phyloP scores from a whole-genome alignment of 371 early-diverging fungal genomes.

The Apophysomyces variabilis region DNA sequence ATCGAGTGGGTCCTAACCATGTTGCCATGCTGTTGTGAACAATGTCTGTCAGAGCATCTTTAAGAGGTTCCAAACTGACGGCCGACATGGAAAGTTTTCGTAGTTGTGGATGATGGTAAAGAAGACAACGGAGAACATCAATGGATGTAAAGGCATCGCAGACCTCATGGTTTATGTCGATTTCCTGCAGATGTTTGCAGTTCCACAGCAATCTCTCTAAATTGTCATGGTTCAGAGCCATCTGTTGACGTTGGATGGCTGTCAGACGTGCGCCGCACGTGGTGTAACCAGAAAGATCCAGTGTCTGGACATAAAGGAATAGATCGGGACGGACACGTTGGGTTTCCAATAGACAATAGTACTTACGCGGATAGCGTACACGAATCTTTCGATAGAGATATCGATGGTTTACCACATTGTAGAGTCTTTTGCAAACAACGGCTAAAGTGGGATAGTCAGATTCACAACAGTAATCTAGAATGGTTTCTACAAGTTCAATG shows the following conservation, averaged over 20 bases:
- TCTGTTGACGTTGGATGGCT: not conserved
- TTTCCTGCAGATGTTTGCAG: not conserved
- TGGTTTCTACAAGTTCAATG: not conserved
- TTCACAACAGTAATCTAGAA: not conserved
- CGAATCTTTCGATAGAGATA: not conserved
- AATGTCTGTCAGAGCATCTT: not conserved
- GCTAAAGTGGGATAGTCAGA: not conserved
- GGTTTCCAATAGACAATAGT: not conserved
- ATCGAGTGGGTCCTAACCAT: not conserved
- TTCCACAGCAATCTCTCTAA: not conserved
- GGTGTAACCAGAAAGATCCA: slow-evolving; percentile 4
- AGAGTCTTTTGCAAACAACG: not conserved
- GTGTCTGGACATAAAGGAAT: not conserved
- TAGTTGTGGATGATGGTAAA: not conserved
- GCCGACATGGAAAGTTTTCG: not conserved
- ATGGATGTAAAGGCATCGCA: not conserved
- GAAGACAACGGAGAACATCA: not conserved
- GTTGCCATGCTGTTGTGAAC: not conserved
- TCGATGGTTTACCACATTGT: not conserved
- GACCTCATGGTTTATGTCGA: not conserved
- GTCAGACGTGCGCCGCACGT: not conserved
- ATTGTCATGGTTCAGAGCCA: not conserved
- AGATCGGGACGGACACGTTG: not conserved
- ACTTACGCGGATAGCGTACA: not conserved
- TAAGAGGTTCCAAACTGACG: not conserved